phyloP scores from a whole-genome alignment of 805 yeast species.

The Spathaspora arborariae region DNA sequence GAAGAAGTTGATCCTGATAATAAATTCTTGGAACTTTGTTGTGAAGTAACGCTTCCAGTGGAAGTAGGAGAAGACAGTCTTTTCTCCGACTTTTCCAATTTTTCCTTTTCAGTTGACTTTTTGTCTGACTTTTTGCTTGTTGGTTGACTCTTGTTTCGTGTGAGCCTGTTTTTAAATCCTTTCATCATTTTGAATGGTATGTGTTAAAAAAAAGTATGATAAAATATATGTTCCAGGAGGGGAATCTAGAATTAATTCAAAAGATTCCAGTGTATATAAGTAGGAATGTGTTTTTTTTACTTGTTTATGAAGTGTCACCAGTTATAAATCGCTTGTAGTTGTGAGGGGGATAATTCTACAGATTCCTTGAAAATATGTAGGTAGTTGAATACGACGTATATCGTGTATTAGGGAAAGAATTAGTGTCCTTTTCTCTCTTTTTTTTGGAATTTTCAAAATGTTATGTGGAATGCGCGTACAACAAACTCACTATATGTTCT shows the following conservation, averaged over 20 bases:
- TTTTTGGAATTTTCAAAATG: neutral
- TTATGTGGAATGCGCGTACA: neutral
- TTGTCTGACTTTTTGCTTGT: conserved; percentile 33
- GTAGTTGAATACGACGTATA: neutral
- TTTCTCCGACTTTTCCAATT: conserved; percentile 17
- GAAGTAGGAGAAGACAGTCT: conserved; percentile 3
- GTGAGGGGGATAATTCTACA: neutral
- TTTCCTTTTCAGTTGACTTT: conserved; percentile 31
- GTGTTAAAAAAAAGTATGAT: neutral
- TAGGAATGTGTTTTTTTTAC: neutral
- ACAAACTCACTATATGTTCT: neutral
- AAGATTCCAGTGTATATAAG: neutral
- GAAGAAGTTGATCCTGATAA: conserved; percentile 14
- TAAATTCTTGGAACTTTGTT: conserved; percentile 12
- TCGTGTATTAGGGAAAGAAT: neutral
- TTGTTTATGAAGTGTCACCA: neutral
- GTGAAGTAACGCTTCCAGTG: conserved; percentile 2
- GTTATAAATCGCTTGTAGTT: neutral
- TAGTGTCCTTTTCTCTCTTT: no score
- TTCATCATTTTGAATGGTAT: conserved; percentile 35
- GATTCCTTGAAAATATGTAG: neutral
- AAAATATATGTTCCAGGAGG: neutral
- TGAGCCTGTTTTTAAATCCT: conserved; percentile 44
- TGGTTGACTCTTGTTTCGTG: conserved; percentile 36
- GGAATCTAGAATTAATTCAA: neutral